phyloP scores from a whole-genome alignment of 2,329 filamentous ascomycete species.

The Boeremia lycopersici region DNA sequence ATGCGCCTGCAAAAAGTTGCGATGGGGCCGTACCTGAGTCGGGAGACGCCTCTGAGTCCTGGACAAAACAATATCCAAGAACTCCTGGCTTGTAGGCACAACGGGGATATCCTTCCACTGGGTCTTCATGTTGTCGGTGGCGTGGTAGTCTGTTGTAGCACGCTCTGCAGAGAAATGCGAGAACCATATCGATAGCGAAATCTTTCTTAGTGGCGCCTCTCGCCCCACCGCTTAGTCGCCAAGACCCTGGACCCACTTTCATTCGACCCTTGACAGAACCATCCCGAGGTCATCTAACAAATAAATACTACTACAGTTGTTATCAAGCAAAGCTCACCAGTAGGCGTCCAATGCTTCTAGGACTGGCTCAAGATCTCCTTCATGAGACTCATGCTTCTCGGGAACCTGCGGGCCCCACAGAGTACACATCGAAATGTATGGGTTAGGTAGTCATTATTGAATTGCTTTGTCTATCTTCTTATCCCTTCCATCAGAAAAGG shows the following conservation, averaged over 20 bases:
- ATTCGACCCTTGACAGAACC: constrained; percentile 1
- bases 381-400: no score
- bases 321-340: no score
- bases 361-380: no score
- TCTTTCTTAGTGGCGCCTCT: constrained; percentile 10
- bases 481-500: not conserved
- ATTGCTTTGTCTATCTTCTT: constrained; percentile 11
- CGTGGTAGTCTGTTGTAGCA: constrained; percentile 22
- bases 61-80: constrained; percentile 95
- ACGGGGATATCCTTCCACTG: constrained; percentile 72
- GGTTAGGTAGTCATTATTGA: no score
- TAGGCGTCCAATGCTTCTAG: no score
- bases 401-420: no score
- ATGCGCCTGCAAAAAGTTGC: constrained; percentile 6
- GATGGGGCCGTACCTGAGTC: constrained; percentile 77
- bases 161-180: constrained; percentile 24
- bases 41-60: constrained; percentile 84
- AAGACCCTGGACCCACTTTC: not conserved
- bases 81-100: constrained; percentile 91
- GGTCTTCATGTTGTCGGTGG: constrained; percentile 44
- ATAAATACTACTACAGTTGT: no score
- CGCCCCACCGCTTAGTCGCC: constrained; percentile 12
- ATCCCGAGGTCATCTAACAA: no score
- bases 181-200: constrained; percentile 22
- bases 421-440: no score